Conservation (phyloP, 2,329 filamentous ascomycete genomes). For the Colletotrichum abscissum region DNA sequence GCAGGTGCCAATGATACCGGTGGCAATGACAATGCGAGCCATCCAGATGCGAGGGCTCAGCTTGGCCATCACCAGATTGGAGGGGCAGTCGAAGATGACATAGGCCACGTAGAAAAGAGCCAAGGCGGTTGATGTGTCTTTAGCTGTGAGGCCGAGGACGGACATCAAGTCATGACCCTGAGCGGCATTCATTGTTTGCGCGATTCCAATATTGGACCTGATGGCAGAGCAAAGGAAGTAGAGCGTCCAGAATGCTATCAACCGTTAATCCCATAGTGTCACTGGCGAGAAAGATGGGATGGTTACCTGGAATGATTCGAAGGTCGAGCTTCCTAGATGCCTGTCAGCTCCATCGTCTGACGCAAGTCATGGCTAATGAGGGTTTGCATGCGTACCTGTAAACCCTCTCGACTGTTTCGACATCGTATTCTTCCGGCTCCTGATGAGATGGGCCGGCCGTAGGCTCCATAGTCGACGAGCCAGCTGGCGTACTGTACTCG, state of each 20-base stretch:
- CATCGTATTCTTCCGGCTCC: constrained; percentile 54
- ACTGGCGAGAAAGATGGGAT: not conserved
- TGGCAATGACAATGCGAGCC: constrained; percentile 88
- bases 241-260: constrained; percentile 85
- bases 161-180: constrained; percentile 80
- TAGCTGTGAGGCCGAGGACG: constrained; percentile 75
- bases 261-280: not conserved
- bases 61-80: constrained; percentile 88
- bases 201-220: constrained; percentile 89
- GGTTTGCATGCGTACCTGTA: constrained; percentile 52
- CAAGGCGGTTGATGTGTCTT: constrained; percentile 85
- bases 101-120: constrained; percentile 94
- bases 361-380: not conserved
- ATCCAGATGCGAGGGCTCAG: constrained; percentile 91
- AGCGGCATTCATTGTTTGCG: constrained; percentile 90
- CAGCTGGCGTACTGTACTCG: constrained; percentile 23
- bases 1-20: constrained; percentile 85
- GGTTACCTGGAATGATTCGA: constrained; percentile 68
- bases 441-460: constrained; percentile 32
- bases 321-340: constrained; percentile 62
- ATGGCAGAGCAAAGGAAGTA: constrained; percentile 96
- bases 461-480: not conserved
- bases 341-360: not conserved
- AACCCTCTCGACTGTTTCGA: constrained; percentile 64
- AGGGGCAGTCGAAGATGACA: constrained; percentile 88